Percentiles rank a stretch among this genome's conserved stretches.
Evolutionary conservation across 768 basidiomycete species (phyloP).

Genomic region (Boletus pseudopeckii): DNA sequence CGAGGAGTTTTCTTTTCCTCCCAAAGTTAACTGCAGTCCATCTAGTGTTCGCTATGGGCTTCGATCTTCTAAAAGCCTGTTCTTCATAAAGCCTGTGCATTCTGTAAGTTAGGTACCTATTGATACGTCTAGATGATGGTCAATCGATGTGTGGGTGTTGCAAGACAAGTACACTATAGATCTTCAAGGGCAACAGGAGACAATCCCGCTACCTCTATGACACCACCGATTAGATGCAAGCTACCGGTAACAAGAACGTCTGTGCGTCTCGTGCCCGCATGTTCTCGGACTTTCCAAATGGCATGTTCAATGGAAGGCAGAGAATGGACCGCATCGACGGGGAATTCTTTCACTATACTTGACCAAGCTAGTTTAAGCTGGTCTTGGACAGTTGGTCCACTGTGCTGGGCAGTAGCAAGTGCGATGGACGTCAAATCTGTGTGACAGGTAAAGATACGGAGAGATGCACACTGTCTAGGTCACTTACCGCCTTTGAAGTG

Average conservation of each 20-base stretch:
- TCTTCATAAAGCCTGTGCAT: conserved; percentile 29
- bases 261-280: conserved; percentile 32
- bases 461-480: background rate
- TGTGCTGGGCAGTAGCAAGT: conserved; percentile 58
- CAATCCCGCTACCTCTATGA: conserved; percentile 86
- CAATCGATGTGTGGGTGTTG: background rate
- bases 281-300: conserved; percentile 55
- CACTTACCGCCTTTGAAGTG: conserved; percentile 82
- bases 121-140: conserved; percentile 1
- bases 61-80: conserved; percentile 24
- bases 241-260: conserved; percentile 90
- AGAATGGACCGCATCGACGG: conserved; percentile 64
- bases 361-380: conserved; percentile 76
- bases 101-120: conserved; percentile 11
- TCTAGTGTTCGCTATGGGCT: background rate
- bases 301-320: conserved; percentile 89
- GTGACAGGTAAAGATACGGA: background rate
- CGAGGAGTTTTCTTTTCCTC: background rate
- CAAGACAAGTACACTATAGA: conserved; percentile 4
- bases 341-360: conserved; percentile 56
- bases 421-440: conserved; percentile 77
- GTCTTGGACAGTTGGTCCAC: conserved; percentile 68
- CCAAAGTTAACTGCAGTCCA: background rate
- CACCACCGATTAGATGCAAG: conserved; percentile 89
- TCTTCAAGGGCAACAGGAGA: conserved; percentile 61